These are phyloP conservation scores for Mortierella sp. DNA, from an alignment of 371 early-diverging fungal species.

Conservation along the genomic window DNA sequence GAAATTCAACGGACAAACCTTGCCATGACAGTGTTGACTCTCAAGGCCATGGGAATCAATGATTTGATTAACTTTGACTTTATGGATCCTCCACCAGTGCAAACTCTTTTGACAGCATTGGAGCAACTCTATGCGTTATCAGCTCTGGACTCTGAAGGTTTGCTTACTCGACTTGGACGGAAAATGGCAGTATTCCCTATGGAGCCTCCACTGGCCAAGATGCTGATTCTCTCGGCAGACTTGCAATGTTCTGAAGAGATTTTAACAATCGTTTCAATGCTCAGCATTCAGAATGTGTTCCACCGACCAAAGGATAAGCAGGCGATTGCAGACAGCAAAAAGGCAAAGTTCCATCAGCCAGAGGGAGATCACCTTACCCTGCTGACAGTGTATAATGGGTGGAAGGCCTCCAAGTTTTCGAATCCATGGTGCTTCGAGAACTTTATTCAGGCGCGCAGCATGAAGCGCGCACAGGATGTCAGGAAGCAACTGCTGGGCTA, in stretches of 20 bases:
- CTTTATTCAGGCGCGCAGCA: constrained; percentile 89
- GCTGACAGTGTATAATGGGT: constrained; percentile 94
- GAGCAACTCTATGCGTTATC: constrained; percentile 94
- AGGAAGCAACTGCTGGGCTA: constrained; percentile 96
- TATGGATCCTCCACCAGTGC: constrained; percentile 96
- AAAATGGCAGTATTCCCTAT: constrained; percentile 99
- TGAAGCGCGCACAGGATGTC: constrained; percentile 93
- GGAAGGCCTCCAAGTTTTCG: constrained; percentile 89
- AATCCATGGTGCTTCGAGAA: constrained; percentile 98
- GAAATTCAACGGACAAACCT: constrained; percentile 98
- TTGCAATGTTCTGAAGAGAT: constrained; percentile 96
- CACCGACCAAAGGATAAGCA: constrained; percentile 98
- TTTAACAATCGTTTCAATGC: constrained; percentile 96
- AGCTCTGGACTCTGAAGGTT: constrained; percentile 94
- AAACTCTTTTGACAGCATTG: constrained; percentile 93
- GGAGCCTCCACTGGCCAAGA: constrained; percentile 93
- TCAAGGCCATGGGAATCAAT: constrained; percentile 97
- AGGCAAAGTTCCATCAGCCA: constrained; percentile 97
- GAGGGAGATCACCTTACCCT: constrained; percentile 98
- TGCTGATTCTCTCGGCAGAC: constrained; percentile 91
- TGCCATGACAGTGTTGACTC: constrained; percentile 87
- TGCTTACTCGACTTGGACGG: constrained; percentile 91
- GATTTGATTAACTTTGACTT: constrained; percentile 97
- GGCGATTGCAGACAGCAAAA: constrained; percentile 92
- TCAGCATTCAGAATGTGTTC: constrained; percentile 92